phyloP scores from a whole-genome alignment of 768 basidiomycete genomes.

The Lactifluus volemus region DNA sequence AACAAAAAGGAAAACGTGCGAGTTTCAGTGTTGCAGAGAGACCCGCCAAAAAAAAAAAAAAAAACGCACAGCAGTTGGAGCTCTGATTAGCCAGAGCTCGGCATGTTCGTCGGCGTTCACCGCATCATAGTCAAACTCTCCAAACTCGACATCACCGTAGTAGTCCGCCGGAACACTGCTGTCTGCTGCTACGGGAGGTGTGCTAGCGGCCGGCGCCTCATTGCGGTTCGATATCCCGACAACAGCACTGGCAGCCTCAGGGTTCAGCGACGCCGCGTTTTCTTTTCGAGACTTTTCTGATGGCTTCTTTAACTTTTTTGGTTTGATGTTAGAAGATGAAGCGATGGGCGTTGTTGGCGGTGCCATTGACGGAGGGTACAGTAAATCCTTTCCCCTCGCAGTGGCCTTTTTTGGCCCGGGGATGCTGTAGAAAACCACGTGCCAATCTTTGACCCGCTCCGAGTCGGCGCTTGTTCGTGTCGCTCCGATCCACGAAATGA shows the following conservation, averaged over 20 bases:
- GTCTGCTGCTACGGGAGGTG: not conserved
- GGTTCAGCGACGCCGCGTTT: not conserved
- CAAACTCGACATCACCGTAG: conserved; percentile 11
- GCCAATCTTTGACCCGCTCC: no score
- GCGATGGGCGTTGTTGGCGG: no score
- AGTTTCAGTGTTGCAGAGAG: not conserved
- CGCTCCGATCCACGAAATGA: no score
- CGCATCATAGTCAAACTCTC: conserved; percentile 19
- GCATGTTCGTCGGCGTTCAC: conserved; percentile 13
- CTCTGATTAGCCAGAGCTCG: conserved; percentile 20
- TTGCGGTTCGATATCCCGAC: not conserved
- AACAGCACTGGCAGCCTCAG: not conserved
- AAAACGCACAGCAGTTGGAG: conserved; percentile 8
- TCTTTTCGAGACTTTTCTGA: not conserved
- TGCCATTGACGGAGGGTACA: no score
- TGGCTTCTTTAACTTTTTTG: not conserved
- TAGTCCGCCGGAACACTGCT: not conserved
- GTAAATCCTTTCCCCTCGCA: no score
- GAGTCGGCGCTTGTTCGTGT: no score
- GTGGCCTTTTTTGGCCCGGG: no score
- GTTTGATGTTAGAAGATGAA: no score
- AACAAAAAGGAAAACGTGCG: not conserved
- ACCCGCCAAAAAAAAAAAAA: not conserved
- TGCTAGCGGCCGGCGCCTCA: not conserved
- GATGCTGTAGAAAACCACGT: no score